Evolutionary conservation across 1,284 basidiomycete species (phyloP).

Genomic region (Farysia itapuensis): DNA sequence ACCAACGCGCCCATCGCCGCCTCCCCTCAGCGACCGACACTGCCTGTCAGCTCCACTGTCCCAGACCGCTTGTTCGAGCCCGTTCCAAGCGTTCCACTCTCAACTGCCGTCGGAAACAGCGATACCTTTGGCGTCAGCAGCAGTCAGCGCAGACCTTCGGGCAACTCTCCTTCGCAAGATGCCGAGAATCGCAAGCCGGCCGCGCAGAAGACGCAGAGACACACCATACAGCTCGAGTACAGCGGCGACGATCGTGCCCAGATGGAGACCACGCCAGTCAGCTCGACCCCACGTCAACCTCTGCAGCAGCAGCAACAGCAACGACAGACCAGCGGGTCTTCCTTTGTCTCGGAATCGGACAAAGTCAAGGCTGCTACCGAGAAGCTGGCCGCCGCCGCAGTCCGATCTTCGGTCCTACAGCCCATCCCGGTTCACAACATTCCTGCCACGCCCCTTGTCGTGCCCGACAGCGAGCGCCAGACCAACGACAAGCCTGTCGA

Average conservation of each 20-base stretch:
- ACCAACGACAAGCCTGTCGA: slow-evolving; percentile 11
- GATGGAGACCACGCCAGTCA: slow-evolving; percentile 13
- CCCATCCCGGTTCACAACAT: slow-evolving; percentile 10
- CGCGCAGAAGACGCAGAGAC: slow-evolving; percentile 48
- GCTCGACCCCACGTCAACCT: slow-evolving; percentile 8
- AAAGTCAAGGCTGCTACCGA: slow-evolving; percentile 19
- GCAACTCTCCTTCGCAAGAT: neutral
- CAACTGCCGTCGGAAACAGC: slow-evolving; percentile 1
- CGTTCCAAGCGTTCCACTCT: slow-evolving; percentile 6
- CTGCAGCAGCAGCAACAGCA: slow-evolving; percentile 20
- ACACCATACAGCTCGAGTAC: slow-evolving; percentile 56
- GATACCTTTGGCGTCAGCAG: neutral
- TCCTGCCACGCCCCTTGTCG: slow-evolving; percentile 9
- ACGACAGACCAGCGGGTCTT: slow-evolving; percentile 17
- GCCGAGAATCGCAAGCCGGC: slow-evolving; percentile 20
- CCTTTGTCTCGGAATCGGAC: slow-evolving; percentile 8
- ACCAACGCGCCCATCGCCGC: slow-evolving; percentile 26
- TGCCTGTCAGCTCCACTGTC: slow-evolving; percentile 33
- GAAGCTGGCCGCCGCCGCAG: slow-evolving; percentile 27
- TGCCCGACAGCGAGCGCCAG: slow-evolving; percentile 21
- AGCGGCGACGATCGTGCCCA: slow-evolving; percentile 25
- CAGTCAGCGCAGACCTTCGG: neutral
- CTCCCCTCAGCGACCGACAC: slow-evolving; percentile 21
- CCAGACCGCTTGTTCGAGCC: slow-evolving; percentile 35
- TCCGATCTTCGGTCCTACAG: slow-evolving; percentile 21